Evolutionary conservation across 164 flowering plant genomes (phyloP).

Genomic region (Tetrastigma voinierianum): DNA sequence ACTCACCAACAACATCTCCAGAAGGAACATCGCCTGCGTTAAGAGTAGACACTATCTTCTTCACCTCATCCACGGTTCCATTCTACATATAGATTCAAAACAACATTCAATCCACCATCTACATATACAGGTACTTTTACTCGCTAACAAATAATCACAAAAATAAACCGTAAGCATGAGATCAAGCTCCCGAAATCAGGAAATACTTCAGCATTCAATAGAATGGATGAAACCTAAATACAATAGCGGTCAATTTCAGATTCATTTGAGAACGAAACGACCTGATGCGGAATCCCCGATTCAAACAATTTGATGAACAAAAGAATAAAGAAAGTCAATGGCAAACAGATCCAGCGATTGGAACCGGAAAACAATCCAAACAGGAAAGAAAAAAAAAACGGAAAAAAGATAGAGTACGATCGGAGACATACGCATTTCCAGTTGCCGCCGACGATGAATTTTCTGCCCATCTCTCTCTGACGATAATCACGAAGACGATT

Average conservation of each 20-base stretch:
- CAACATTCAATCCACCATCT: neutral
- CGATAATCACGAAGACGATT: neutral
- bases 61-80: conserved; percentile 86
- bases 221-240: too few species aligned
- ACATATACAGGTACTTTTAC: too few species aligned
- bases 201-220: neutral
- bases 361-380: conserved; percentile 4
- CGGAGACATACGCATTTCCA: conserved; percentile 78
- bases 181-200: neutral
- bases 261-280: too few species aligned
- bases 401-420: neutral
- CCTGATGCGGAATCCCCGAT: too few species aligned
- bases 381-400: neutral
- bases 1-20: conserved; percentile 76
- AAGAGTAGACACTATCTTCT: conserved; percentile 70
- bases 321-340: too few species aligned
- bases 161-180: neutral
- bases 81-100: conserved; percentile 47
- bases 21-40: conserved; percentile 79
- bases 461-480: conserved; percentile 60
- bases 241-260: too few species aligned
- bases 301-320: too few species aligned
- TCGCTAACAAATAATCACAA: neutral
- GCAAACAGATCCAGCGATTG: too few species aligned
- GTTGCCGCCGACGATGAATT: conserved; percentile 91